Evolutionary conservation across 495 filamentous ascomycete species (phyloP), one percentile per base, ranked within the genome.

Genomic region (Glonium stellatum): DNA sequence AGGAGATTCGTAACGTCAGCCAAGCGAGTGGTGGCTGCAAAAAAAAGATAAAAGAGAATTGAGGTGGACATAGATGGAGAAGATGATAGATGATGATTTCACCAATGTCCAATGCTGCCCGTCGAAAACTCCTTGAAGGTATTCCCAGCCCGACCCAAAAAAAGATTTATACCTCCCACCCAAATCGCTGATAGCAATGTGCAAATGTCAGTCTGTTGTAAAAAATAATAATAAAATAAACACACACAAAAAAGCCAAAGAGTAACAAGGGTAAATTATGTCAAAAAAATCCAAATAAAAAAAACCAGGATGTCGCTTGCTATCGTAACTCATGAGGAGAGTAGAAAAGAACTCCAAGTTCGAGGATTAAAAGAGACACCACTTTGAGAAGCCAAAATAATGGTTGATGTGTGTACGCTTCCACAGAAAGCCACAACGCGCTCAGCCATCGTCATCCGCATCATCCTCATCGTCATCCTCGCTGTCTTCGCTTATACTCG

Each of bases 391-490:
- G 39, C 13, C 39, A 13, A 44, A 44, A 13, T 8, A 44, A 4
- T 31, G 27, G 2, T 31, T 31, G 27, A 31, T 6, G n/a, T n/a
- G 15, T 39, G 36, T 39, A 18, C 18, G 39, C 39, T 15, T 13
- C 18, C 39, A 11, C 39, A 15, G 4, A 11, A 2, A 18, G 39
- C 13, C 15, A 8, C 8, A 39, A 44, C 39, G 39, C 48, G 23
- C 18, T 65, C 51, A 70, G 3, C 62, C 65, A 55, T 69, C 67
- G 35, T 69, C 67, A 35, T 68, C 66, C 22, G 57, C 69, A 54
- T 67, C 69, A 15, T 67, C 64, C 3, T 70, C 68, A 27, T 71
- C 69, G 11, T 69, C 67, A 39, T 70, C 68, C 19, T 70, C 68
- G 27, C 61, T 67, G n/a, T 69, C 69, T 35, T 67, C 69, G 36